Evolutionary conservation across 768 basidiomycete species (phyloP), one percentile per base, ranked within the genome.

Genomic region (Phaeotremella skinneri): DNA sequence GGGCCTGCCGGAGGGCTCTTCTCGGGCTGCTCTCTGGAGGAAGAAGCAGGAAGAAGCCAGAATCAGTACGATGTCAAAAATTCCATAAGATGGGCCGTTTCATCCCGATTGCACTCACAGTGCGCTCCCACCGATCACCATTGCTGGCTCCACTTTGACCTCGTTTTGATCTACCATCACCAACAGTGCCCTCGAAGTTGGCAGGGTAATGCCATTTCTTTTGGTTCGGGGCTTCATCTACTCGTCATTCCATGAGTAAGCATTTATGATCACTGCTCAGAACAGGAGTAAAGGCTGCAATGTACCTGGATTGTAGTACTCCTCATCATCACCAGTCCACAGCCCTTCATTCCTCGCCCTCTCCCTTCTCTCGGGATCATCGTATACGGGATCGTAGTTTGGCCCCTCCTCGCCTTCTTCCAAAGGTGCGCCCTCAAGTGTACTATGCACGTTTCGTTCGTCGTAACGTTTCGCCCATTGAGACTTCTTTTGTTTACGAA

Each of bases 381-480:
- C 56, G 16, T 61, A 55, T 6, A 55, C 48, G 5, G 76, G 74
- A 27, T 61, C 60, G 57, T 77, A 77, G 52, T 77, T 75, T 5
- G 42, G 62, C 5, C 76, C 76, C 43, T 66, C 69, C 74, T 94
- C 89, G 2, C 91, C 92, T 53, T 90, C 91, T 72, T 87, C 92
- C 63, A 86, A 81, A 0, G 85, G 78, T 60, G 85, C 85, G 14
- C 83, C 83, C 54, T 89, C 86, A 20, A 85, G 83, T 0, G 87
- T 82, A 2, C 88, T 88, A 29, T 82, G 77, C 0, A 85, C 81
- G 5, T 87, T 81, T 54, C 91, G 85, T 63, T 94, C 92, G 53
- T 88, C 86, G 79, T 90, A 96, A 55, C 89, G 85, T 55, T 78
- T 80, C 11, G 90, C 87, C 93, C 93, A 97, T 65, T 90, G 87